Base-by-base conservation (phyloP, 108 stramenopile genomes). In the Nitzschia putrida region DNA sequence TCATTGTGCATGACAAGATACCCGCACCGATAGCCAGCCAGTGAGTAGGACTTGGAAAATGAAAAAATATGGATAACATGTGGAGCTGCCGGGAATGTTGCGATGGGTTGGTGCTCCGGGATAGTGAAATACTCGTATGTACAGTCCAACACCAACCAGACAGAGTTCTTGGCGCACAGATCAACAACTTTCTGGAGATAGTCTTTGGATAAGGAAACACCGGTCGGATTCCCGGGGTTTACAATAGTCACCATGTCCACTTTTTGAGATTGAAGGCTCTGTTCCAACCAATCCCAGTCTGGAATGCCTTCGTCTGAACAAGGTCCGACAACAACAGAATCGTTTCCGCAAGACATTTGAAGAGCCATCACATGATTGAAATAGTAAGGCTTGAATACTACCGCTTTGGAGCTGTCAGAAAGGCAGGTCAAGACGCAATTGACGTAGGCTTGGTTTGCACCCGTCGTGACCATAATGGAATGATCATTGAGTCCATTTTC, bases 21-120 rank as follows among this genome's bases (percentile, higher is more conserved):
- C 18, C 96, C 97, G 12, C 95, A 92, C 4, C 97, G 85, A 82
- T 94, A 98, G 38, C 97, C 97, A 9, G 95, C 93, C 78, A 98
- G 61, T 3, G 94, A 85, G 57, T 89, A 97, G 13, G 90, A 85
- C 75, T 97, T 94, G 54, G 81, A 83, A 67, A 95, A 91, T 47
- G 85, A 88, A 64, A 93, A 95, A n/a, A 95, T 83, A 74, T 94
- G 88, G 21, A 96, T 75, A 4, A 96, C 90, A 58, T 92, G 88
- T 12, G 82, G 77, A 24, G 83, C 80, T 39, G 78, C 68, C 25
- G 76, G 74, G 64, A 88, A 87, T 72, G 70, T 76, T 21, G 71
- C 42, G 72, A 64, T 29, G 24, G 68, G 51, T 76, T 72, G 59
- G 53, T 81, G 69, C 29, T 80, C 54, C 25, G 24, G 41, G 22